Evolutionary conservation across 805 yeast genomes (phyloP).

Genomic region (Wickerhamomyces strasburgensis): DNA sequence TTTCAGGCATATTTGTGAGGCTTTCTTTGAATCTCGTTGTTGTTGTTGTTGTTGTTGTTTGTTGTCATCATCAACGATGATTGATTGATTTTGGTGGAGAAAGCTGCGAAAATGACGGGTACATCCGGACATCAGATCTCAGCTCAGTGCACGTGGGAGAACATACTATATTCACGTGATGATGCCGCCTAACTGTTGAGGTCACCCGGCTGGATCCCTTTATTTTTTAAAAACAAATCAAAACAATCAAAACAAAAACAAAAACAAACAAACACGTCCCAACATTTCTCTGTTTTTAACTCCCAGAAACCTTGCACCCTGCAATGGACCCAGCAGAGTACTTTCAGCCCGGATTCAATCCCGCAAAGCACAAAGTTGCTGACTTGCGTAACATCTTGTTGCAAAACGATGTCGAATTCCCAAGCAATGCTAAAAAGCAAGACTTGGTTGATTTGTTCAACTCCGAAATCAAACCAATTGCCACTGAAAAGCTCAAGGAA

Average conservation of each 20-base stretch:
- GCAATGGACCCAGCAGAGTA: constrained; percentile 34
- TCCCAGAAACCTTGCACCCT: not conserved
- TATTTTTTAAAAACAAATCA: constrained; percentile 3
- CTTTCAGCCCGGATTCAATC: constrained; percentile 51
- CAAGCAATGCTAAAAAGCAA: constrained; percentile 63
- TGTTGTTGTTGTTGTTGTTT: not conserved
- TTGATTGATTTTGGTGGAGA: not conserved
- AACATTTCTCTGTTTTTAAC: no score
- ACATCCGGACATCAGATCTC: no score
- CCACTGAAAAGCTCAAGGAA: constrained; percentile 35
- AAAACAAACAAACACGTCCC: not conserved
- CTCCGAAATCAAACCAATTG: constrained; percentile 44
- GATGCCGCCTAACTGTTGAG: no score
- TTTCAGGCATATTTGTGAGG: no score
- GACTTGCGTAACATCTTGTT: constrained; percentile 62
- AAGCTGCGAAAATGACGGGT: no score
- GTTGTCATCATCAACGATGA: not conserved
- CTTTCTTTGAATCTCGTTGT: constrained; percentile 10
- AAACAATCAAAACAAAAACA: constrained; percentile 1
- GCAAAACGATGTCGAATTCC: constrained; percentile 56
- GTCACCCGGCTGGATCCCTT: constrained; percentile 8
- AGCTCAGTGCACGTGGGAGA: no score
- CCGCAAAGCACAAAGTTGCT: constrained; percentile 58
- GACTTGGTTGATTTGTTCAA: constrained; percentile 58
- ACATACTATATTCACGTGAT: no score